These are phyloP conservation scores for Alternaria triticina DNA, from an alignment of 2,329 filamentous ascomycete species.

Conservation along the genomic window DNA sequence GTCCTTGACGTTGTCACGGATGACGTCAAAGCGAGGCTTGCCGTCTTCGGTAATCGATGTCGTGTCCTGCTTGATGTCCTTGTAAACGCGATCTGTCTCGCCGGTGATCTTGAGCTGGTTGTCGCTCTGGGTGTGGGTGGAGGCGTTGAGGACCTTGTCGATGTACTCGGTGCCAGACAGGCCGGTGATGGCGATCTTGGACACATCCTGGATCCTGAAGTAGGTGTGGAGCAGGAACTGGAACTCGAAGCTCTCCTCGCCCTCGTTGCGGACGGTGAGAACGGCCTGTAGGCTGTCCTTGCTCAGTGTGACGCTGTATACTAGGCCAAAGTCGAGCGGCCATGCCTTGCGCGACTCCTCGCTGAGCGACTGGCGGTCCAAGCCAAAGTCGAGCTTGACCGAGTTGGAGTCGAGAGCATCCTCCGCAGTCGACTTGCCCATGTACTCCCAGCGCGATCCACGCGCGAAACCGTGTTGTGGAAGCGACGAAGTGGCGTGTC, in stretches of 20 bases:
- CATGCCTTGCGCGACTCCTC: slow-evolving; percentile 74
- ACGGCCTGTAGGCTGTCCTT: slow-evolving; percentile 78
- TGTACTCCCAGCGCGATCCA: slow-evolving; percentile 88
- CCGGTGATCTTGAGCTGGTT: slow-evolving; percentile 71
- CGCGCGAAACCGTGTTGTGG: slow-evolving; percentile 96
- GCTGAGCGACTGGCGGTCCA: slow-evolving; percentile 74
- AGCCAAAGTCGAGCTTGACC: slow-evolving; percentile 94
- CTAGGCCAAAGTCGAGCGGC: slow-evolving; percentile 85
- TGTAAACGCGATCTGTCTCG: slow-evolving; percentile 91
- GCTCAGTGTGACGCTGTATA: slow-evolving; percentile 89
- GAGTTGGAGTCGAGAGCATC: slow-evolving; percentile 57
- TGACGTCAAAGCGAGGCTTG: slow-evolving; percentile 72
- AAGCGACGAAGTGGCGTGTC: slow-evolving; percentile 78
- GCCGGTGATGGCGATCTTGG: slow-evolving; percentile 72
- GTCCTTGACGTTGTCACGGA: slow-evolving; percentile 83
- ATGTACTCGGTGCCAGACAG: slow-evolving; percentile 78
- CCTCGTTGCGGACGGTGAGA: slow-evolving; percentile 88
- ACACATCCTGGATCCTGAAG: slow-evolving; percentile 82
- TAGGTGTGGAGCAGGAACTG: slow-evolving; percentile 94
- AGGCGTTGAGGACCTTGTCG: slow-evolving; percentile 79
- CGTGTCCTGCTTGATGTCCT: slow-evolving; percentile 65
- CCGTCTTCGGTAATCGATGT: slow-evolving; percentile 70
- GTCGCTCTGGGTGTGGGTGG: slow-evolving; percentile 69
- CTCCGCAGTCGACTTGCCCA: slow-evolving; percentile 83
- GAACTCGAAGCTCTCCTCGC: slow-evolving; percentile 82